Conservation (phyloP, 169 alveolate species). For the Plasmodium gallinaceum region DNA sequence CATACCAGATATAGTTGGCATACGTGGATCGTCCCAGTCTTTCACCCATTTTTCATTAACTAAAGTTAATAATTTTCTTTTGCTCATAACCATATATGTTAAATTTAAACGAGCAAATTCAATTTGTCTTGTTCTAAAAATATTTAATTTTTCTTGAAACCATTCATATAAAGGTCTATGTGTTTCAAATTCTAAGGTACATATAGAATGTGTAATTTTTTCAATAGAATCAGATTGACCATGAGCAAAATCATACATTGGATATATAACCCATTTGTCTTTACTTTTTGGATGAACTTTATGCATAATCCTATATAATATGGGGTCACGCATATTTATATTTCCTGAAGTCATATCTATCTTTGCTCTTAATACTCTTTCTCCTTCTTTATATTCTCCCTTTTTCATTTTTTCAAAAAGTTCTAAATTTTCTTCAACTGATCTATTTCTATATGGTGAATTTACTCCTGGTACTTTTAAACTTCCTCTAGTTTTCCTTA, state of each 20-base stretch:
- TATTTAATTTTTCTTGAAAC: constrained; percentile 95
- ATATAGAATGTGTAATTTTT: constrained; percentile 97
- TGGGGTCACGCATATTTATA: constrained; percentile 99
- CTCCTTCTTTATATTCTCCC: constrained; percentile 96
- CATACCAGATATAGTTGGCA: constrained; percentile 98
- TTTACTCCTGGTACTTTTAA: constrained; percentile 90
- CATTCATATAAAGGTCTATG: constrained; percentile 99
- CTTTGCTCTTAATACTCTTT: constrained; percentile 97
- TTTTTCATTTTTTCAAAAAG: constrained; percentile 96
- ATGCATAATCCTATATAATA: constrained; percentile 92
- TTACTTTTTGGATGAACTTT: constrained; percentile 98
- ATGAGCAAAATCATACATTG: constrained; percentile 99
- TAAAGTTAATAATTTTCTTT: constrained; percentile 94
- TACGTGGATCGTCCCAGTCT: constrained; percentile 99
- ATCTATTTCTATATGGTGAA: constrained; percentile 95
- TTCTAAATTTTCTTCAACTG: constrained; percentile 96
- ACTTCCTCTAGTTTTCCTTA: constrained; percentile 91
- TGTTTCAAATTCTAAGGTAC: constrained; percentile 99
- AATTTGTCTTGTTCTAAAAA: constrained; percentile 88
- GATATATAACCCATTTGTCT: constrained; percentile 98
- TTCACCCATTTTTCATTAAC: constrained; percentile 93
- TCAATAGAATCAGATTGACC: constrained; percentile 99
- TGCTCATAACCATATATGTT: constrained; percentile 96
- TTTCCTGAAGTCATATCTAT: constrained; percentile 97
- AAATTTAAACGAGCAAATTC: constrained; percentile 99